phyloP scores from a whole-genome alignment of 179 eudicot genomes.

The Sideroxylon spinosum region DNA sequence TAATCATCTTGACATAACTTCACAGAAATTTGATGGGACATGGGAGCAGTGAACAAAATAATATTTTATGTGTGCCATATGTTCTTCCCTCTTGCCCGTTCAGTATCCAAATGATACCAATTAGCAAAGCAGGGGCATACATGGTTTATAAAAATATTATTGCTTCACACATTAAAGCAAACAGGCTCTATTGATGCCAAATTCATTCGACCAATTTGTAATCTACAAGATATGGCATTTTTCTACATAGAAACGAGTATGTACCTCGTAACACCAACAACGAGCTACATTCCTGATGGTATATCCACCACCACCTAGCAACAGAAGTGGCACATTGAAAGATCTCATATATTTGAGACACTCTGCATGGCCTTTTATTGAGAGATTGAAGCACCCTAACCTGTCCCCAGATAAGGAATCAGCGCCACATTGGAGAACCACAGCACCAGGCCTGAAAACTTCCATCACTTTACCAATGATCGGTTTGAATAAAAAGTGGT shows the following conservation, averaged over 20 bases:
- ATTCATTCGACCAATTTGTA: neutral
- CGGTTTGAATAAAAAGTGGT: slow-evolving; percentile 69
- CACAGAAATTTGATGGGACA: neutral
- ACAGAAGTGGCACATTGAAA: slow-evolving; percentile 64
- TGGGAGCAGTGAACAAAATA: neutral
- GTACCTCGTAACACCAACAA: slow-evolving; percentile 90
- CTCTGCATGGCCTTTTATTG: slow-evolving; percentile 73
- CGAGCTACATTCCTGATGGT: slow-evolving; percentile 86
- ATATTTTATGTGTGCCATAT: neutral
- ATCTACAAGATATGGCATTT: neutral
- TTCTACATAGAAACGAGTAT: neutral
- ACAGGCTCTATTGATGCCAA: neutral
- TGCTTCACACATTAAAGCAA: neutral
- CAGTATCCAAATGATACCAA: neutral
- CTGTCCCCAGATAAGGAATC: slow-evolving; percentile 82
- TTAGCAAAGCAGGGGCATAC: neutral
- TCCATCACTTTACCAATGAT: slow-evolving; percentile 82
- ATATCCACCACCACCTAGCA: slow-evolving; percentile 77
- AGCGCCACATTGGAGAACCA: slow-evolving; percentile 82
- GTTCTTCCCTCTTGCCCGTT: neutral
- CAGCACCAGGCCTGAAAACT: slow-evolving; percentile 73
- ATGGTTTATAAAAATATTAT: neutral
- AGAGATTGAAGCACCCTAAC: slow-evolving; percentile 78
- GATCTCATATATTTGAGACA: slow-evolving; percentile 77
- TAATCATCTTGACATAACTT: neutral